A percentile compares a stretch with the other conserved stretches of the same genome.
phyloP scores from a whole-genome alignment of 495 filamentous ascomycete species.

The Aspergillus sclerotioniger region DNA sequence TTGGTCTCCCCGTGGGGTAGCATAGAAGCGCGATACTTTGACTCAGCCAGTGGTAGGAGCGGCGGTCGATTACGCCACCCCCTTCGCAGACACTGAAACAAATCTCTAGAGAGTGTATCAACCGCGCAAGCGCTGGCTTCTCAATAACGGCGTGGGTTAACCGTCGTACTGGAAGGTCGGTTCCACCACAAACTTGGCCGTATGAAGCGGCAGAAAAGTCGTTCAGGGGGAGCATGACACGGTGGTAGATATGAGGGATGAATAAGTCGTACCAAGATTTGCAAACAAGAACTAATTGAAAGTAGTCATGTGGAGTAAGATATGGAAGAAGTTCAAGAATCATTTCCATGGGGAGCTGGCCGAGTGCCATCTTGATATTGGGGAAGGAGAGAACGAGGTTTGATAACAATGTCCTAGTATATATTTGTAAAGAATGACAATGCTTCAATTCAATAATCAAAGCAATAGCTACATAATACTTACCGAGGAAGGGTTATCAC shows the following conservation, averaged over 20 bases:
- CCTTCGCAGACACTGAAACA: neutral
- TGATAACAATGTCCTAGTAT: no score
- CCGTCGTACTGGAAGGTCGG: neutral
- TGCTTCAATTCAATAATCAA: no score
- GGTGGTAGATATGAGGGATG: neutral
- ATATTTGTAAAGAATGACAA: no score
- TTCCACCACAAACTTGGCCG: neutral
- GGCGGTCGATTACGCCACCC: neutral
- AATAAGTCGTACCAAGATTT: neutral
- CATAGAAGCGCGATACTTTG: neutral
- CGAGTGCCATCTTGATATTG: neutral
- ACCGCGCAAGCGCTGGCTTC: neutral
- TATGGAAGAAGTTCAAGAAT: neutral
- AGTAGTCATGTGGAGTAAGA: neutral
- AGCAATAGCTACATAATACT: no score
- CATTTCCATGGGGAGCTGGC: neutral
- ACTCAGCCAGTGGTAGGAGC: neutral
- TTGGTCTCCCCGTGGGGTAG: neutral
- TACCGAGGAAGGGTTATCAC: no score
- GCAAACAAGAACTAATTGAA: neutral
- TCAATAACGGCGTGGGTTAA: neutral
- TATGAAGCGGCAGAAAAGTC: neutral
- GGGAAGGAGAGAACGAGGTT: no score
- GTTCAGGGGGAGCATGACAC: neutral
- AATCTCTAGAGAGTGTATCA: neutral